A percentile compares a stretch with the other conserved stretches of the same genome.
These are phyloP conservation scores for Forsythia viridissima DNA, from an alignment of 257 asterid species.

Conservation along the genomic window DNA sequence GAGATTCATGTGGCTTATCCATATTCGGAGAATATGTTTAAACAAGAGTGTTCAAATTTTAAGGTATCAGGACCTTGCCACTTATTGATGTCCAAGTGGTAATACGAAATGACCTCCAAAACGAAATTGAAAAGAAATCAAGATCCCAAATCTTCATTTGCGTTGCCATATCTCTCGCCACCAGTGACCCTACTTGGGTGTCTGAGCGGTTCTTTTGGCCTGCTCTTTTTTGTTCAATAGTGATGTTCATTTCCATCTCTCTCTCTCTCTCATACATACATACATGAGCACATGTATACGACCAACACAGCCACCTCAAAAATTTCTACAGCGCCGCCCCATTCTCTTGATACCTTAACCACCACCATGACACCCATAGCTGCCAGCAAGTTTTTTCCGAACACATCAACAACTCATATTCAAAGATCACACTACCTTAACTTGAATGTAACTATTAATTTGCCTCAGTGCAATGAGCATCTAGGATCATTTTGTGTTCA, in stretches of 20 bases:
- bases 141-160: no score
- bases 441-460: not conserved
- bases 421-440: not conserved
- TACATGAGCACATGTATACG: not conserved
- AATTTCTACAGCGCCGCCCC: not conserved
- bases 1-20: slow-evolving; percentile 1
- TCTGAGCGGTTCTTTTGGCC: no score
- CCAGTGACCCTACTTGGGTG: not conserved
- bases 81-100: not conserved
- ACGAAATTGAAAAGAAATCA: not conserved
- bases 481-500: not conserved
- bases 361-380: not conserved
- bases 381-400: not conserved
- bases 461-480: not conserved
- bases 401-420: not conserved
- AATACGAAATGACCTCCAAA: not conserved
- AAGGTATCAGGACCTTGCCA: not conserved
- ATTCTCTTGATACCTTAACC: not conserved
- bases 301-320: not conserved
- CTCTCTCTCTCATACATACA: not conserved
- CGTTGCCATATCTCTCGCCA: not conserved
- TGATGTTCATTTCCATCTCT: not conserved
- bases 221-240: not conserved
- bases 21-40: not conserved
- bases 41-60: not conserved